Base-by-base conservation (phyloP, 495 filamentous ascomycete genomes). In the Penicillium pancosmium region DNA sequence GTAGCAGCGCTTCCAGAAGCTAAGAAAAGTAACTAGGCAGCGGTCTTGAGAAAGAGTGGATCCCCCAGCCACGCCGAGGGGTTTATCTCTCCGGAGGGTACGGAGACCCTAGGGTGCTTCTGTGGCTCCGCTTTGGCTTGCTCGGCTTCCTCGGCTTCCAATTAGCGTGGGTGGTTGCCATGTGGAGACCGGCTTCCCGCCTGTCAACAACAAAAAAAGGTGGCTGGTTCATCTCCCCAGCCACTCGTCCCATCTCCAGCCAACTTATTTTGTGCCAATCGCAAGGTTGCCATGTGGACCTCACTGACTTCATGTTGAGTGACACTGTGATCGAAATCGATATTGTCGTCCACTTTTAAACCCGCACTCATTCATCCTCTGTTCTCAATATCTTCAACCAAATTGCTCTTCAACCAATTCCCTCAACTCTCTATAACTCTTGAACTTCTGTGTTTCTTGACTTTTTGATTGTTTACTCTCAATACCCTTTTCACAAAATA, bases 11-110 rank as follows among this genome's bases (percentile, higher is more conserved):
- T 27, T 51, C 52, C 25, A 25, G 48, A 34, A 34, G 21, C 55
- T 67, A 67, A 67, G 61, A 67, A 69, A 67, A 69, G 61, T 49
- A 67, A 67, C 51, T 62, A 69, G 67, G 67, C 61, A 66, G 43
- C 67, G 43, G 53, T 12, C 6, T 62, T 53, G 31, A 47, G 7
- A 12, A 23, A 10, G 36, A 11, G 63, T 60, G 63, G 63, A 62
- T 38, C 53, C 60, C 66, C 67, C 67, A 69, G 67, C 67, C 67
- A 69, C 67, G 41, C n/a, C 27, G 27, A 31, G 0, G 27, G 25
- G 27, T 8, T 7, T 7, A 31, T 31, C 5, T 31, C 27, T 31
- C 27, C 27, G 8, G 27, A 31, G 27, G 27, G 27, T 31, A 23
- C 2, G 23, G 23, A 4, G 2, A 23, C 23, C 3, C 23, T 23